Evolutionary conservation across 2,329 filamentous ascomycete species (phyloP).

Genomic region (Ophiocordyceps camponoti-saundersi): DNA sequence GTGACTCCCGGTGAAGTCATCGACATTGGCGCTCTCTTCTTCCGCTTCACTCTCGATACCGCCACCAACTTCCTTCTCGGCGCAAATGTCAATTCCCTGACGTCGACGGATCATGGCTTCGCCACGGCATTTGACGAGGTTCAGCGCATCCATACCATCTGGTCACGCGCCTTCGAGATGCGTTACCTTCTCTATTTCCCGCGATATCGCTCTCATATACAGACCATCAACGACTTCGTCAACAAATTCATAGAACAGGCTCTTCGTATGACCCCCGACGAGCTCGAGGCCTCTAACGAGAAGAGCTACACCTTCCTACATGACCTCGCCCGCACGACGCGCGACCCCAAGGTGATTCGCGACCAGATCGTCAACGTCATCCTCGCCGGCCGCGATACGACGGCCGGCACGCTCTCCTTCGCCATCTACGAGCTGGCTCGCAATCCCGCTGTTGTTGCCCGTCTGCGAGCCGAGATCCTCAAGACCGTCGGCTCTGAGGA

Average conservation of each 20-base stretch:
- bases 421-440: constrained; percentile 65
- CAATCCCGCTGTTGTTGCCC: constrained; percentile 47
- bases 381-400: constrained; percentile 76
- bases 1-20: constrained; percentile 49
- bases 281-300: constrained; percentile 59
- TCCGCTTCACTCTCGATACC: constrained; percentile 70
- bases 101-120: constrained; percentile 48
- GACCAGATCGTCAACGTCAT: constrained; percentile 75
- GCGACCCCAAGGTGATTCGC: constrained; percentile 52
- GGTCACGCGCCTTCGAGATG: constrained; percentile 48
- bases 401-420: constrained; percentile 67
- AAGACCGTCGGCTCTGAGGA: constrained; percentile 44
- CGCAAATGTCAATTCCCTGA: constrained; percentile 48
- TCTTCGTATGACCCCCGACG: constrained; percentile 48
- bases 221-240: constrained; percentile 58
- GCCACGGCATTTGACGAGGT: constrained; percentile 67
- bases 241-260: constrained; percentile 62
- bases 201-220: constrained; percentile 45
- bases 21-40: constrained; percentile 63
- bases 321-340: constrained; percentile 65
- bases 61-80: constrained; percentile 79
- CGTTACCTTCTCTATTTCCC: constrained; percentile 44
- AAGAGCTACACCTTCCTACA: constrained; percentile 68
- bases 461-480: constrained; percentile 58
- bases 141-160: constrained; percentile 53